These are phyloP conservation scores for Venturia pyrina DNA, from an alignment of 2,329 filamentous ascomycete species.

Conservation along the genomic window DNA sequence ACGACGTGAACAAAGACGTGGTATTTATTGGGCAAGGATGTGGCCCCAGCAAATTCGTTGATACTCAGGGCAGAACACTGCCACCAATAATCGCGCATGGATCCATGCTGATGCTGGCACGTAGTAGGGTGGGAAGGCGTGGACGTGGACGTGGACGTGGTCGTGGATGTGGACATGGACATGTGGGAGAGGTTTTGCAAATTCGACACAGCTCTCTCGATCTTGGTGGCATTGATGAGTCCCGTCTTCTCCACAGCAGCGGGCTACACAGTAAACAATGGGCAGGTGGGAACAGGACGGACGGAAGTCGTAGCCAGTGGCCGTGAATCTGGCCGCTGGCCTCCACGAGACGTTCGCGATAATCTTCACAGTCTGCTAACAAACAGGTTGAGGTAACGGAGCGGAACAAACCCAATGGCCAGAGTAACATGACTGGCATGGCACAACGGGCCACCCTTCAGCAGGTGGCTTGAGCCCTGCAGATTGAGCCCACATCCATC, in stretches of 20 bases:
- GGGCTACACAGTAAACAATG: not conserved
- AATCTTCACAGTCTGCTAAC: not conserved
- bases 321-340: not conserved
- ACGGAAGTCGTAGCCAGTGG: not conserved
- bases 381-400: not conserved
- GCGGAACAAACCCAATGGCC: not conserved
- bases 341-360: not conserved
- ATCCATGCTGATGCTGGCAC: not conserved
- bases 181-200: not conserved
- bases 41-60: not conserved
- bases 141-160: not conserved
- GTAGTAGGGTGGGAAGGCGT: not conserved
- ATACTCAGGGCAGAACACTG: conserved; percentile 1
- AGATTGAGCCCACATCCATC: conserved; percentile 6
- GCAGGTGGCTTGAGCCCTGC: not conserved
- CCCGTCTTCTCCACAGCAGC: not conserved
- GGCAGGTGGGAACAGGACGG: not conserved
- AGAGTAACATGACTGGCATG: not conserved
- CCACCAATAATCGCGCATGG: not conserved
- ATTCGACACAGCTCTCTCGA: not conserved
- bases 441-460: not conserved
- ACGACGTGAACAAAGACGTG: not conserved
- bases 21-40: not conserved
- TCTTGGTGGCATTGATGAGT: not conserved
- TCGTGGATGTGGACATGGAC: not conserved